Base-by-base conservation (phyloP, 2,329 filamentous ascomycete species). In the Fusarium anguioides region DNA sequence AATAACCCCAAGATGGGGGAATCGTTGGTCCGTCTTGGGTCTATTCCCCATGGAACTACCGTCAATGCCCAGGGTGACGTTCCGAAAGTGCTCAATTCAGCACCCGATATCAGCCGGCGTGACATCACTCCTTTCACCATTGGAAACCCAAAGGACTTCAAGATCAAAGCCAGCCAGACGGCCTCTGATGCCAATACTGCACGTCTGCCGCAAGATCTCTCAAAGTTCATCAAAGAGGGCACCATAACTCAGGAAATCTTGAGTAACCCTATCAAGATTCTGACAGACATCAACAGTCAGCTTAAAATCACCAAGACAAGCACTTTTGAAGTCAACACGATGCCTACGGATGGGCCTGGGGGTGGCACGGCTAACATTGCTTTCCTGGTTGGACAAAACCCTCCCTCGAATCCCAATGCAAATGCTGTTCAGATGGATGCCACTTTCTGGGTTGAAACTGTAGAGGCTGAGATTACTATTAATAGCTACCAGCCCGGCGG, bases 251-350 rank as follows among this genome's bases (percentile, higher is more conserved):
- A 58, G 5, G 49, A 18, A 7, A 58, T 58, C 17, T 49, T 58
- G 2, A 17, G 36, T 20, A 58, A 58, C 4, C 54, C 54, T 11
- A 26, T 31, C 3, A 49, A 58, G 3, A 58, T 58, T 4, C 49
- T 58, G n/a, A 29, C 36, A 6, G 49, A 58, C n/a, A 58, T 58
- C n/a, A 58, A 58, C 20, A 58, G 24, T 2, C 54, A 58, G 11
- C 54, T 58, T 15, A 40, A 56, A 1, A 58, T 58, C 9, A 55
- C 23, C 8, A 9, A 58, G n/a, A 58, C 54, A 3, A 58, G 26
- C 11, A 55, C 54, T 6, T 58, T 58, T n/a, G 21, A 20, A 0
- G 54, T 58, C n/a, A 27, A 21, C 2, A 58, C 54, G 0, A 8
- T 18, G n/a, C n/a, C 21, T 3, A n/a, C 14, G 7, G 18, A 39